phyloP scores from a whole-genome alignment of 306 rosid species.

The Cucumis hystrix region DNA sequence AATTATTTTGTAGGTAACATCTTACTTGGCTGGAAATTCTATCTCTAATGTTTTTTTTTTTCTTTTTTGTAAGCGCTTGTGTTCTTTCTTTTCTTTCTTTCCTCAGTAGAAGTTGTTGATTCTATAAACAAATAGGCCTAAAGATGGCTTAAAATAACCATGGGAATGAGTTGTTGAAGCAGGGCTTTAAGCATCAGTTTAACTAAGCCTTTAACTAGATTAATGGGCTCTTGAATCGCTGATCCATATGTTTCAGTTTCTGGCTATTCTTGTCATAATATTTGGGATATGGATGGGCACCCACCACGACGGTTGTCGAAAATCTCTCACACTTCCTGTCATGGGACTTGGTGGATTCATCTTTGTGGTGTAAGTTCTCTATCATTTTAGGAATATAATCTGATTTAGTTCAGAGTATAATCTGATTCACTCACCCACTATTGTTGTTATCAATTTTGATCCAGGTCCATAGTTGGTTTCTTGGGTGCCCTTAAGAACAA shows the following conservation, averaged over 20 bases:
- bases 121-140: not conserved
- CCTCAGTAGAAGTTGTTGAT: too few relatives aligned
- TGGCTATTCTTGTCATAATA: constrained; percentile 53
- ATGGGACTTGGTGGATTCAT: constrained; percentile 69
- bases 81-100: too few relatives aligned
- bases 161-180: not conserved
- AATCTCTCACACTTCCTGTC: constrained; percentile 74
- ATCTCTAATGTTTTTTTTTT: too few relatives aligned
- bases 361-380: constrained; percentile 48
- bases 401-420: not conserved
- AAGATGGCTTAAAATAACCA: not conserved
- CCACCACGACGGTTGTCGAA: constrained; percentile 72
- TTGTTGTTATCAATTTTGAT: constrained; percentile 5
- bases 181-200: not conserved
- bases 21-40: too few relatives aligned
- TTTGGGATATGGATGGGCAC: constrained; percentile 92
- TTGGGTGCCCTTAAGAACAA: constrained; percentile 73
- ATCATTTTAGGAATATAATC: not conserved
- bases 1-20: too few relatives aligned
- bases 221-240: not conserved
- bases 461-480: constrained; percentile 79
- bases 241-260: constrained; percentile 36
- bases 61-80: too few relatives aligned
- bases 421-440: not conserved
- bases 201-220: not conserved